Evolutionary conservation across 306 rosid genomes (phyloP).

Genomic region (Vicia villosa): DNA sequence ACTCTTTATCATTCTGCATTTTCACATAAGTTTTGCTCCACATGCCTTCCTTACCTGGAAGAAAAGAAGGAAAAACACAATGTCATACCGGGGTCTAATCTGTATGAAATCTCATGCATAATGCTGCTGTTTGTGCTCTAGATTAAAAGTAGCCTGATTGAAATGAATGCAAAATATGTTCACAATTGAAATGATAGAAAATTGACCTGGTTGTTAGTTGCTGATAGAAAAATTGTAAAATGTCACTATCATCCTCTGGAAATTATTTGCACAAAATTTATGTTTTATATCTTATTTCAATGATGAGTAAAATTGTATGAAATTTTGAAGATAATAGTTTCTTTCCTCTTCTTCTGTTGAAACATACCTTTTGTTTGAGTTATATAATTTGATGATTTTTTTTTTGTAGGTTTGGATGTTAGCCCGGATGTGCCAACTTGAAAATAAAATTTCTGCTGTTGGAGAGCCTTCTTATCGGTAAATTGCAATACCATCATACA

Average conservation of each 20-base stretch:
- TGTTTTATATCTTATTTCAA: constrained; percentile 27
- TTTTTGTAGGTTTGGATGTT: constrained; percentile 85
- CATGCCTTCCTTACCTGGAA: background rate
- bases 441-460: constrained; percentile 89
- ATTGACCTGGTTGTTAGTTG: constrained; percentile 1
- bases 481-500: constrained; percentile 29
- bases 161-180: constrained; percentile 21
- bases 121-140: constrained; percentile 9
- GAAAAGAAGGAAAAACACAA: constrained; percentile 22
- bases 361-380: constrained; percentile 19
- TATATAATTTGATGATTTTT: constrained; percentile 19
- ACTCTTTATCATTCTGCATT: no score
- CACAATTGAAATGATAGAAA: constrained; percentile 8
- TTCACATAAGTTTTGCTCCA: no score
- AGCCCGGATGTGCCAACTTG: constrained; percentile 97
- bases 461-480: constrained; percentile 96
- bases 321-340: constrained; percentile 11
- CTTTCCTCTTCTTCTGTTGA: constrained; percentile 23
- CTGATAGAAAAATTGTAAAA: constrained; percentile 26
- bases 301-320: background rate
- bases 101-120: constrained; percentile 14
- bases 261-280: constrained; percentile 19
- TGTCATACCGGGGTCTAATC: background rate
- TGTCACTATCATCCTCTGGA: constrained; percentile 14
- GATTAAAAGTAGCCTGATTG: constrained; percentile 21